Evolutionary conservation across 176 grass and related monocot species (phyloP), one percentile per base, ranked within the genome.

Genomic region (Zoysia pacifica): DNA sequence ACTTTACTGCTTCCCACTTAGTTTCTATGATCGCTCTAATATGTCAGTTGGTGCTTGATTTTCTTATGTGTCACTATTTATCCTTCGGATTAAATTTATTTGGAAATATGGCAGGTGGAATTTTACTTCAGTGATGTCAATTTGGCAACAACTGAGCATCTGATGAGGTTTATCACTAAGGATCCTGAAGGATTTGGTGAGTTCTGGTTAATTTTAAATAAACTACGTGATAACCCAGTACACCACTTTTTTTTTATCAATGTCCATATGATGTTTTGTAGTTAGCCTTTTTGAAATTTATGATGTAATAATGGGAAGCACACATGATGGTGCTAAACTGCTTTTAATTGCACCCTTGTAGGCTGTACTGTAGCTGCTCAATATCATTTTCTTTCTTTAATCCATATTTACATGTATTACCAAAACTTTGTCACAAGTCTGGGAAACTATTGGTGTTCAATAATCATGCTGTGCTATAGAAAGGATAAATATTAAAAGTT

Each of bases 121-220:
- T 97, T 93, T 88, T 97, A 97, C 82, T 97, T 97, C 82, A 97
- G 94, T 73, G 94, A 97, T 88, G 79, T 86, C 74, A 97, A 97
- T 88, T 78, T 97, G 72, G 94, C 91, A 43, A 97, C 94, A 55
- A 97, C 94, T 82, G 94, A 97, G 70, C 94, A 97, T 74, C 87
- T 97, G 82, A 91, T 97, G 79, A 93, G 76, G 76, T 97, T 91
- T 70, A 97, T 97, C 43, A 70, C 74, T 68, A 97, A 93, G 83
- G 94, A 94, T 77, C 87, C 91, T n/a, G 94, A 94, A 14, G 94
- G 94, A 79, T 97, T 75, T 90, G 94, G 94, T 97, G 77, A 91
- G 87, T 89, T 80, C 60, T 79, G 69, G 12, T 70, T 58, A 71
- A 37, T 76, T 71, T 66, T 4, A 44, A 84, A 80, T 53, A 64